Evolutionary conservation across 805 yeast genomes (phyloP).

Genomic region (Dipodascus albidus): DNA sequence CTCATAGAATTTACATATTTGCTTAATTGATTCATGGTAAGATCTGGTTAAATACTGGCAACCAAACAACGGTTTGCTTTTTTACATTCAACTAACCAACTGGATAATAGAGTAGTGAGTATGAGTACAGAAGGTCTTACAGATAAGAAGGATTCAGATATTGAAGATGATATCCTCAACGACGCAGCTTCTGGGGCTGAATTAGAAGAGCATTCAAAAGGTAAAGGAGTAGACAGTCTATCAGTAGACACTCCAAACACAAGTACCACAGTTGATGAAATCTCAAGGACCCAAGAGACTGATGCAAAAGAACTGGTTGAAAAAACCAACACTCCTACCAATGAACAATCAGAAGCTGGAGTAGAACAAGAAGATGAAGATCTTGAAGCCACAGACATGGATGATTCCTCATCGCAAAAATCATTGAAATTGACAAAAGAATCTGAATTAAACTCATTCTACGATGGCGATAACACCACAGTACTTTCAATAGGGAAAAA

Average conservation of each 20-base stretch:
- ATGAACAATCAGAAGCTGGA: background rate
- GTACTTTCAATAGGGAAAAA: background rate
- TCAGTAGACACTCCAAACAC: too few species aligned
- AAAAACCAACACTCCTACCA: too few species aligned
- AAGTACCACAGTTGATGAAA: too few species aligned
- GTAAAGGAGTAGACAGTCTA: background rate
- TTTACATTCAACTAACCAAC: background rate
- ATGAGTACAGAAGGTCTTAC: background rate
- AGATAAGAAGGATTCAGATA: background rate
- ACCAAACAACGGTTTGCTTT: too few species aligned
- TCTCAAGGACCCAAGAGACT: background rate
- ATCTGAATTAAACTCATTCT: background rate
- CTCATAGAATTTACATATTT: too few species aligned
- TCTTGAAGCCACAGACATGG: background rate
- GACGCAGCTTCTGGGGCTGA: background rate
- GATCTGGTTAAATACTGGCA: too few species aligned
- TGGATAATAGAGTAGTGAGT: background rate
- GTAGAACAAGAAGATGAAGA: background rate
- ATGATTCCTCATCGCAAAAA: background rate
- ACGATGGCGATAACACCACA: background rate
- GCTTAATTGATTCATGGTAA: too few species aligned
- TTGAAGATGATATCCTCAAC: background rate
- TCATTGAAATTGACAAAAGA: background rate
- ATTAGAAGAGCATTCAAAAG: background rate
- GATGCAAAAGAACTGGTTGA: background rate